Evolutionary conservation across 768 basidiomycete genomes (phyloP).

Genomic region (Cubamyces lactineus): DNA sequence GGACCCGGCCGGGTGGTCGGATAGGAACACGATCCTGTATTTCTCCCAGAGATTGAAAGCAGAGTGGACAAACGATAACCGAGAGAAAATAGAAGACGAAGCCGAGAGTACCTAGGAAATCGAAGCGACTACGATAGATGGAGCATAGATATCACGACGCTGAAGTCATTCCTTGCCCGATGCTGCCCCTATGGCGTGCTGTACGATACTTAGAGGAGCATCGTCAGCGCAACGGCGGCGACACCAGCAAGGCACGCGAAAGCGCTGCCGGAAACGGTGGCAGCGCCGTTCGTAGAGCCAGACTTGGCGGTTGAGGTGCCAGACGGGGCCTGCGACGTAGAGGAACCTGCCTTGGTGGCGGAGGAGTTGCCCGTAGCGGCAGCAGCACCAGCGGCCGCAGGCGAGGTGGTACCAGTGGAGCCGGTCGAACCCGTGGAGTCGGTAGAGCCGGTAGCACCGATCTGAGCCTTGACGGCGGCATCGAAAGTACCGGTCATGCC

Average conservation of each 20-base stretch:
- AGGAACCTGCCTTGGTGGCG: constrained; percentile 15
- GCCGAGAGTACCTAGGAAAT: not conserved
- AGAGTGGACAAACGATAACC: not conserved
- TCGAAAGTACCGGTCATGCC: constrained; percentile 77
- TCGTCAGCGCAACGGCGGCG: constrained; percentile 22
- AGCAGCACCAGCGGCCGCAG: constrained; percentile 39
- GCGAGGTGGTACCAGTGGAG: constrained; percentile 59
- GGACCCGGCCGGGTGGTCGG: constrained; percentile 20
- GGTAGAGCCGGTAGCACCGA: constrained; percentile 37
- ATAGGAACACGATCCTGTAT: constrained; percentile 21
- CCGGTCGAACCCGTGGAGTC: constrained; percentile 36
- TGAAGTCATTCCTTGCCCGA: not conserved
- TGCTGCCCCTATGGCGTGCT: not conserved
- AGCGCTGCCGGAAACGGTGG: constrained; percentile 14
- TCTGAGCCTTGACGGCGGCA: constrained; percentile 53
- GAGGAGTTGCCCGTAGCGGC: constrained; percentile 24
- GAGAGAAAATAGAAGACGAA: not conserved
- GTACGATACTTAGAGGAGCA: constrained; percentile 22
- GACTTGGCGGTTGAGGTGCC: constrained; percentile 7
- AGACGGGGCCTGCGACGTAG: constrained; percentile 19
- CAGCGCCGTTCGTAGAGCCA: constrained; percentile 20
- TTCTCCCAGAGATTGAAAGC: constrained; percentile 9
- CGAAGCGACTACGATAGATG: constrained; percentile 9
- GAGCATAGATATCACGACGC: constrained; percentile 1
- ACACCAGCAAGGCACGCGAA: constrained; percentile 25